Percentiles rank a stretch among this genome's conserved stretches.
Evolutionary conservation across 768 basidiomycete species (phyloP).

Genomic region (Lyophyllum atratum): DNA sequence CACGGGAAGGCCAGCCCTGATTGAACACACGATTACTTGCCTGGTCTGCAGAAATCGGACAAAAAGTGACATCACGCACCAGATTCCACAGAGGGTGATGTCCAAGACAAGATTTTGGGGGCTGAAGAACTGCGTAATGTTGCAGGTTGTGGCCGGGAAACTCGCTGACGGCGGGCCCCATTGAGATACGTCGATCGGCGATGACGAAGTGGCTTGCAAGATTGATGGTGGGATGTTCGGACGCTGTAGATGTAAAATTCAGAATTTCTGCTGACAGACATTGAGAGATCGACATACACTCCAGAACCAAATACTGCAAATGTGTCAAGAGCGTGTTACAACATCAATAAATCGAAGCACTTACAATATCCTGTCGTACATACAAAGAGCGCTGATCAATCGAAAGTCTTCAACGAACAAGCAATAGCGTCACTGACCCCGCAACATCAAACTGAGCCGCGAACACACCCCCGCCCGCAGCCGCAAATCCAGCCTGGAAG

Average conservation of each 20-base stretch:
- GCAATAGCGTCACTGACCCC: conserved; percentile 22
- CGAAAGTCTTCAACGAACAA: background rate
- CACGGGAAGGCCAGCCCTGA: conserved; percentile 46
- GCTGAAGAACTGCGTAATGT: conserved; percentile 42
- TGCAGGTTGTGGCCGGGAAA: conserved; percentile 40
- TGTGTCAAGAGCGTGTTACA: background rate
- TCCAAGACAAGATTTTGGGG: conserved; percentile 52
- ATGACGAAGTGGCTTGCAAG: conserved; percentile 26
- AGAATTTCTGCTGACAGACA: background rate
- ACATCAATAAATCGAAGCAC: conserved; percentile 1
- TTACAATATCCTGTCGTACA: conserved; percentile 27
- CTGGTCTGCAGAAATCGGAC: background rate
- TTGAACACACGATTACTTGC: background rate
- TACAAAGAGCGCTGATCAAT: background rate
- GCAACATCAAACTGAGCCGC: conserved; percentile 68
- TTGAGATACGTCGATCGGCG: conserved; percentile 34
- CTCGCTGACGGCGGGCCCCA: conserved; percentile 47
- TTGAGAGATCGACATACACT: conserved; percentile 31
- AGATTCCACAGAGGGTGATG: conserved; percentile 55
- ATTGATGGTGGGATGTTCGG: conserved; percentile 39
- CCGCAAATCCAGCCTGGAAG: conserved; percentile 68
- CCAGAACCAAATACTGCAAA: conserved; percentile 47
- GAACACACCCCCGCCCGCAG: conserved; percentile 73
- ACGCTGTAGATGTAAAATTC: conserved; percentile 28
- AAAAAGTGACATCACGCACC: conserved; percentile 23